Evolutionary conservation across 805 yeast species (phyloP).

Genomic region (Cyberlindnera samutprakarnensis): DNA sequence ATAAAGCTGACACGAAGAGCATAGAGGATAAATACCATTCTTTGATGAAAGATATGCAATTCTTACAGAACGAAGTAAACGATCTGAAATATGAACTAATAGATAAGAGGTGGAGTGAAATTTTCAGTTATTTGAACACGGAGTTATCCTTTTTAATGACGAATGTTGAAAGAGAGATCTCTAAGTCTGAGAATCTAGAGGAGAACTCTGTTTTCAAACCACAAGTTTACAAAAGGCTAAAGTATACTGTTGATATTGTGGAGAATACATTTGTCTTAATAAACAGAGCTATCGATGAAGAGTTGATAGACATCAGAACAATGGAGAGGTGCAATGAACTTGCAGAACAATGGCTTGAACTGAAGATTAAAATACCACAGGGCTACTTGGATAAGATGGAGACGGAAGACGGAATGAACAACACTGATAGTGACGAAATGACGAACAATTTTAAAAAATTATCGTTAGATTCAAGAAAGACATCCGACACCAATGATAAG

Average conservation of each 20-base stretch:
- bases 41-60: slow-evolving; percentile 33
- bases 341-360: slow-evolving; percentile 27
- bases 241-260: slow-evolving; percentile 30
- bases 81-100: slow-evolving; percentile 38
- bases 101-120: slow-evolving; percentile 48
- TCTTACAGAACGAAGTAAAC: slow-evolving; percentile 33
- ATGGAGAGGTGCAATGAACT: slow-evolving; percentile 28
- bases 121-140: slow-evolving; percentile 39
- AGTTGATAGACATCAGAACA: slow-evolving; percentile 29
- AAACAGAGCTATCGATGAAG: slow-evolving; percentile 34
- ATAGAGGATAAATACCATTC: slow-evolving; percentile 32
- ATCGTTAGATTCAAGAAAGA: slow-evolving; percentile 15
- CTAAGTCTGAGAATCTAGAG: slow-evolving; percentile 19
- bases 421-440: slow-evolving; percentile 3
- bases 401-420: slow-evolving; percentile 1
- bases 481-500: slow-evolving; percentile 4
- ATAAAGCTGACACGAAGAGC: slow-evolving; percentile 18
- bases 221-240: slow-evolving; percentile 26
- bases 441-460: slow-evolving; percentile 16
- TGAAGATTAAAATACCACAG: slow-evolving; percentile 15
- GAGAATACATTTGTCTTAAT: slow-evolving; percentile 31
- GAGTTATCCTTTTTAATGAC: slow-evolving; percentile 28
- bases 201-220: slow-evolving; percentile 12
- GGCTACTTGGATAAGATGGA: slow-evolving; percentile 17
- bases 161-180: slow-evolving; percentile 21